Base-by-base conservation (phyloP, 2,329 filamentous ascomycete species). In the Ophiognomonia clavigignenti-juglandacearum region DNA sequence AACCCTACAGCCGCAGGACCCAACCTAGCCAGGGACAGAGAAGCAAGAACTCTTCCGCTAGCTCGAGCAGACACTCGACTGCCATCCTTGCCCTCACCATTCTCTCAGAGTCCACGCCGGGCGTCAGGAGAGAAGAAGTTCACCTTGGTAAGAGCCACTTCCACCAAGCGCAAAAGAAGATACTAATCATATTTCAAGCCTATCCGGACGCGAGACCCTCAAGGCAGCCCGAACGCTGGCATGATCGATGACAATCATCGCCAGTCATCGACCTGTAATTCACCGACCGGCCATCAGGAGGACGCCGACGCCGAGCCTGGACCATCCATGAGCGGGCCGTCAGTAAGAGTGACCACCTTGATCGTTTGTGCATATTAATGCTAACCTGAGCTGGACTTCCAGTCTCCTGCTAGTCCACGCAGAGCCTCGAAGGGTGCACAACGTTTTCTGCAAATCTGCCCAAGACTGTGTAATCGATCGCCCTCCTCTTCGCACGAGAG, bases 251-350 rank as follows among this genome's bases (percentile, higher is more conserved):
- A n/a, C 18, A 39, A 29, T 32, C 46, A 31, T 18, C 34, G 27
- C 27, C 42, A 29, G 26, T 39, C 43, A 35, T 45, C 45, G 19
- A 35, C 49, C 13, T 45, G 45, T 7, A 31, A n/a, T 14, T 36
- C 35, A 2, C 10, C 48, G 16, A 20, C 27, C 5, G 38, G 37
- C 29, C 20, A 23, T 6, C 41, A 43, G 10, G 14, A 43, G 14
- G 46, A 49, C 16, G 39, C 38, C n/a, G 46, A 49, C 16, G 39
- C 38, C 27, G 41, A 49, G n/a, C 39, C 42, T 16, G 49, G 49
- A 16, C 34, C 49, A 16, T 52, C 49, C 18, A 42, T 52, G 31
- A 43, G 46, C 24, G 24, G 24, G 10, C 24, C 49, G 14, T 52
- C 49, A 16, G 49, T 52, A 39, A 43, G 46, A 31, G 37, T 24